A percentile compares a stretch with the other conserved stretches of the same genome.
Evolutionary conservation across 129 eudicot genomes (phyloP).

Genomic region (Heracleum sosnowskyi): DNA sequence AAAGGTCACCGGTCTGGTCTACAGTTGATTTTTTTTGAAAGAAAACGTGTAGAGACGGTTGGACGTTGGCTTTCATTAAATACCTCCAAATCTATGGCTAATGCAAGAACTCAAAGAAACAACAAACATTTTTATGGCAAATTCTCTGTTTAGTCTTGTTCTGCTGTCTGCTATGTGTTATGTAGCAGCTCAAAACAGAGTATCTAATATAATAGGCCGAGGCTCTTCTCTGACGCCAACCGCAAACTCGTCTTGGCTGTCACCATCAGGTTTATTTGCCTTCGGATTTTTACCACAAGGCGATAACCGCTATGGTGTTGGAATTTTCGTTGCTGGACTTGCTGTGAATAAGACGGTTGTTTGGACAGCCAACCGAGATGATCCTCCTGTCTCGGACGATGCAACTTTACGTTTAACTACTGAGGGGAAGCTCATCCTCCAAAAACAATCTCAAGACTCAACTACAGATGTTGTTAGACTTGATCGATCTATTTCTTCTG

Average conservation of each 20-base stretch:
- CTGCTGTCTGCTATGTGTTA: background rate
- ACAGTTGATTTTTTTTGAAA: background rate
- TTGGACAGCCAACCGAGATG: constrained; percentile 28
- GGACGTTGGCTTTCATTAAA: background rate
- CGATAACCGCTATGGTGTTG: background rate
- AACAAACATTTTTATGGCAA: background rate
- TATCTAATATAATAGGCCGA: constrained; percentile 8
- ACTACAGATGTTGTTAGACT: background rate
- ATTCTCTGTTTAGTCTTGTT: background rate
- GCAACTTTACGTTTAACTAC: constrained; percentile 12
- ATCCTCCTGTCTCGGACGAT: constrained; percentile 5
- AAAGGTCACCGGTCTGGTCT: no score
- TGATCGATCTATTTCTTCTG: constrained; percentile 14
- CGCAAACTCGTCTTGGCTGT: constrained; percentile 11
- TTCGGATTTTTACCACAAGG: constrained; percentile 13
- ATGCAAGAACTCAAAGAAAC: background rate
- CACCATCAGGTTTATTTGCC: constrained; percentile 5
- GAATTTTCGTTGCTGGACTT: constrained; percentile 18
- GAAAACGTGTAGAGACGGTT: no score
- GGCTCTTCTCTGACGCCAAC: constrained; percentile 21
- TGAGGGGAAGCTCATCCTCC: constrained; percentile 24
- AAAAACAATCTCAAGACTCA: constrained; percentile 3
- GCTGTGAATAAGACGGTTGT: constrained; percentile 14
- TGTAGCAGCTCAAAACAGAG: constrained; percentile 20
- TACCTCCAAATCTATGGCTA: background rate